A percentile compares a stretch with the other conserved stretches of the same genome.
These are phyloP conservation scores for Lenwebbia sp. DNA, from an alignment of 345 rosid genomes.

Conservation along the genomic window DNA sequence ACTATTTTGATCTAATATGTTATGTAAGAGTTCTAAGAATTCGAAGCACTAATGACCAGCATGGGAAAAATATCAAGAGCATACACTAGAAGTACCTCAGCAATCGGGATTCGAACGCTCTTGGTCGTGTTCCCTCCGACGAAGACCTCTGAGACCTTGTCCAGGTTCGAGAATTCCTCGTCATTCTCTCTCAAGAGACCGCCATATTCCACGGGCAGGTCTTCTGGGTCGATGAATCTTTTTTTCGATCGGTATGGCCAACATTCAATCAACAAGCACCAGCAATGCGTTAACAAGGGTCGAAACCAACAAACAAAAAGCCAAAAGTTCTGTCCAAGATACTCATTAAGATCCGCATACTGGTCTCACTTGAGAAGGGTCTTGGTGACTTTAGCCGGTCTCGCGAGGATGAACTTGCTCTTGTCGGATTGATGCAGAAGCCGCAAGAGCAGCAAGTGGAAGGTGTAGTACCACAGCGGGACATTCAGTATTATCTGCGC, in stretches of 20 bases:
- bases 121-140: constrained; percentile 11
- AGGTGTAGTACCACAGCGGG: constrained; percentile 48
- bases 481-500: constrained; percentile 44
- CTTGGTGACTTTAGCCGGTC: constrained; percentile 33
- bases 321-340: not conserved
- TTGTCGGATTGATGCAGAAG: constrained; percentile 11
- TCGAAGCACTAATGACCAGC: not conserved
- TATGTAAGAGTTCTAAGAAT: not conserved
- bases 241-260: not conserved
- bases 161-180: constrained; percentile 21
- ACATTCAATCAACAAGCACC: not conserved
- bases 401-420: constrained; percentile 24
- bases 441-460: constrained; percentile 18
- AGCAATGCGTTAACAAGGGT: not conserved
- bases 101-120: constrained; percentile 27
- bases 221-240: constrained; percentile 39
- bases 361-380: constrained; percentile 50
- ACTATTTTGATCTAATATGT: not conserved
- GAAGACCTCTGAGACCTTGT: constrained; percentile 21
- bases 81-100: constrained; percentile 15
- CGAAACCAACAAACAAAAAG: not conserved
- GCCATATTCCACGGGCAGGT: constrained; percentile 45
- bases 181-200: constrained; percentile 42
- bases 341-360: not conserved
- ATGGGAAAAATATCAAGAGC: not conserved